Conservation (phyloP, 441 rosid species). For the Euphorbia schlechtendalii region DNA sequence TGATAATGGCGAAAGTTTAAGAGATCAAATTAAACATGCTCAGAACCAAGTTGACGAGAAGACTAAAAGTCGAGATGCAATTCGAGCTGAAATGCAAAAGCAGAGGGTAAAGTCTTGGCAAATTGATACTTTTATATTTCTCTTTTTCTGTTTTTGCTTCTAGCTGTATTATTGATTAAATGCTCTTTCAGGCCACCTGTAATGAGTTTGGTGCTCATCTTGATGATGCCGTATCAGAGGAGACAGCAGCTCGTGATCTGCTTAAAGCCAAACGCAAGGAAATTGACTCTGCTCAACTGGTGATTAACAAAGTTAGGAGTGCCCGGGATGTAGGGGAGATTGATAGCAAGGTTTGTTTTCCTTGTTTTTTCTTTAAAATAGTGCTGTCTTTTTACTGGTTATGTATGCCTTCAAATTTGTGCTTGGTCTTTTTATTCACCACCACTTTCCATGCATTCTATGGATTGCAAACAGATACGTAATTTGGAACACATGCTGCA, state of each 20-base stretch:
- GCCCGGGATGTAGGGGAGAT: conserved; percentile 54
- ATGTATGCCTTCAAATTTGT: conserved; percentile 5
- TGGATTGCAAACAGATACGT: conserved; percentile 46
- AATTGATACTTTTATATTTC: conserved; percentile 8
- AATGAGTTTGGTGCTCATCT: conserved; percentile 35
- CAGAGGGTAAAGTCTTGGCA: conserved; percentile 38
- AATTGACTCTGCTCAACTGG: conserved; percentile 51
- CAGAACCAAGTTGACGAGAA: conserved; percentile 50
- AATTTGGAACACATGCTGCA: conserved; percentile 62
- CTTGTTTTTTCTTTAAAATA: background rate
- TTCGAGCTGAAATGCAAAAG: conserved; percentile 45
- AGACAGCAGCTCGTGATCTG: conserved; percentile 50
- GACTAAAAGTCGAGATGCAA: conserved; percentile 57
- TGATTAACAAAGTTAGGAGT: conserved; percentile 45
- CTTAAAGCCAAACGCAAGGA: conserved; percentile 59
- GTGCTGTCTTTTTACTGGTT: background rate
- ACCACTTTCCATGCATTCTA: conserved; percentile 9
- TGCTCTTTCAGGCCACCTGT: conserved; percentile 34
- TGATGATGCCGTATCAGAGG: conserved; percentile 47
- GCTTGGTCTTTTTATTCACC: background rate
- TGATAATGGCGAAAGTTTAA: conserved; percentile 47
- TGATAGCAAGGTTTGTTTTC: conserved; percentile 44
- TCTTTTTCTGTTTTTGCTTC: conserved; percentile 1
- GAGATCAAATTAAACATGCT: conserved; percentile 47
- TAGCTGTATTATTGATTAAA: conserved; percentile 23